Evolutionary conservation across 2,329 filamentous ascomycete genomes (phyloP).

Genomic region (Aspergillus transmontanensis): DNA sequence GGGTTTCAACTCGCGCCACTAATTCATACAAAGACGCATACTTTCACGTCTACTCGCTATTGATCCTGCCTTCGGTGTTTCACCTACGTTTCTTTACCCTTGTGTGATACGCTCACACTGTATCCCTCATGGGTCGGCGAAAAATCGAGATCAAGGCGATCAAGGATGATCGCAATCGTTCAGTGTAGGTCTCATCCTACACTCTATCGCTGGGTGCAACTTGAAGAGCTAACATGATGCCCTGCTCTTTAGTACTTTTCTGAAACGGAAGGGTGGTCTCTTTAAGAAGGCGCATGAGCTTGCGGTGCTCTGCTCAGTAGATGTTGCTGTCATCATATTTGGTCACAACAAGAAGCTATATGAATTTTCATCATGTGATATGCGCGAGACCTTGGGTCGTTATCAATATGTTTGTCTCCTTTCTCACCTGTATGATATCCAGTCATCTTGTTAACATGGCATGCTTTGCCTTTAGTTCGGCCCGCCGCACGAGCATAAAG

Average conservation of each 20-base stretch:
- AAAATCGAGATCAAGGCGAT: slow-evolving; percentile 99
- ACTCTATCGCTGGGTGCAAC: not conserved
- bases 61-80: slow-evolving; percentile 13
- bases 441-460: slow-evolving; percentile 18
- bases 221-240: slow-evolving; percentile 6
- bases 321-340: slow-evolving; percentile 98
- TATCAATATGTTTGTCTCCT: slow-evolving; percentile 80
- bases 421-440: slow-evolving; percentile 2
- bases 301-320: slow-evolving; percentile 95
- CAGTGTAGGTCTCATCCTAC: slow-evolving; percentile 70
- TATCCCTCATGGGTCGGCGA: slow-evolving; percentile 77
- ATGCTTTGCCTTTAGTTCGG: slow-evolving; percentile 68
- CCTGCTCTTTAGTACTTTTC: slow-evolving; percentile 70
- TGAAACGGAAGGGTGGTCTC: slow-evolving; percentile 96
- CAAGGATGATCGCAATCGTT: slow-evolving; percentile 96
- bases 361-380: slow-evolving; percentile 93
- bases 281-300: slow-evolving; percentile 99
- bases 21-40: slow-evolving; percentile 10
- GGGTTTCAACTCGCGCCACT: slow-evolving; percentile 17
- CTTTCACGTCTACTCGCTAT: slow-evolving; percentile 10
- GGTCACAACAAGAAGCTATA: slow-evolving; percentile 99
- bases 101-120: slow-evolving; percentile 18
- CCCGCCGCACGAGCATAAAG: slow-evolving; percentile 92
- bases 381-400: slow-evolving; percentile 83
- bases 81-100: slow-evolving; percentile 9